A percentile compares a stretch with the other conserved stretches of the same genome.
Evolutionary conservation across 2,329 filamentous ascomycete species (phyloP).

Genomic region (Venturia nashicola): DNA sequence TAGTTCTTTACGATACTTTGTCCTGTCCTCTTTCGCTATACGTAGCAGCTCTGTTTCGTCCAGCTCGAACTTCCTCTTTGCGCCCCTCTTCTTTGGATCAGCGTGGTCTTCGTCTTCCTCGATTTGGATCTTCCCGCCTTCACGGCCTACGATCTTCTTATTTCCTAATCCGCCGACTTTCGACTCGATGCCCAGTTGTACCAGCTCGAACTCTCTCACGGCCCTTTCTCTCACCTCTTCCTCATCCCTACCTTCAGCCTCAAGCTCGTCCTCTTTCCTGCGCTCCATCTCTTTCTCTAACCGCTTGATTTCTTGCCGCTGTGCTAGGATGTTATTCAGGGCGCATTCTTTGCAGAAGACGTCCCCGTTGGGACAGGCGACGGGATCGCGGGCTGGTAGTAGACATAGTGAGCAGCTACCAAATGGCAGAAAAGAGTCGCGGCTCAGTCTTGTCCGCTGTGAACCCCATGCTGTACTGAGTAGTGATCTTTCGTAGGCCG

Average conservation of each 20-base stretch:
- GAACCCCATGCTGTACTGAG: slow-evolving; percentile 74
- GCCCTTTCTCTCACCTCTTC: slow-evolving; percentile 60
- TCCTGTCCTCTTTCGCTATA: slow-evolving; percentile 57
- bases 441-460: slow-evolving; percentile 68
- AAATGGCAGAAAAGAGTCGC: slow-evolving; percentile 88
- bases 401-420: slow-evolving; percentile 82
- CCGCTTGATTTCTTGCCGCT: slow-evolving; percentile 84
- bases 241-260: slow-evolving; percentile 47
- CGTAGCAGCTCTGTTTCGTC: slow-evolving; percentile 64
- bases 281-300: slow-evolving; percentile 54
- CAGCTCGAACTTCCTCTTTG: slow-evolving; percentile 70
- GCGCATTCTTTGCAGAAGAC: slow-evolving; percentile 95
- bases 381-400: slow-evolving; percentile 65
- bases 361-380: slow-evolving; percentile 72
- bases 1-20: slow-evolving; percentile 56
- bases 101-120: slow-evolving; percentile 18
- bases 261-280: slow-evolving; percentile 48
- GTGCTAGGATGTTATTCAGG: slow-evolving; percentile 76
- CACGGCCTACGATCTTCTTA: slow-evolving; percentile 25
- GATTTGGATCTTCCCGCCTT: slow-evolving; percentile 21
- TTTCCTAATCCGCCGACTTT: slow-evolving; percentile 13
- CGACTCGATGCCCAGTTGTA: slow-evolving; percentile 50
- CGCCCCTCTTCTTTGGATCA: slow-evolving; percentile 24
- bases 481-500: slow-evolving; percentile 73
- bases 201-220: slow-evolving; percentile 70